These are phyloP conservation scores for Hypomyces rosellus DNA, from an alignment of 2,329 filamentous ascomycete species.

Conservation along the genomic window DNA sequence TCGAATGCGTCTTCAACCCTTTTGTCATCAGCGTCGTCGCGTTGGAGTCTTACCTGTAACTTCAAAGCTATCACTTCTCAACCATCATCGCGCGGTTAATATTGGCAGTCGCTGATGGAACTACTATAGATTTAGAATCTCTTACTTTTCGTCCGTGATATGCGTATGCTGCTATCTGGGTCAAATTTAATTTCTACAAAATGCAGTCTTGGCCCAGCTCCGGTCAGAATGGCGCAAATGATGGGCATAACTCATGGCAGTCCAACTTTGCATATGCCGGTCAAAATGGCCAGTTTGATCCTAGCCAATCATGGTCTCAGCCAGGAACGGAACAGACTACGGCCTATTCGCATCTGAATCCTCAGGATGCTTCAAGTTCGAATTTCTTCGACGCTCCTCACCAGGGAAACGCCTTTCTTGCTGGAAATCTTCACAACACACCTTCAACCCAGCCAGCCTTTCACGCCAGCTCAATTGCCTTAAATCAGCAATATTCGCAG, in stretches of 20 bases:
- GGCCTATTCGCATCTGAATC: conserved; percentile 26
- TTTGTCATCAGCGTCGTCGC: not conserved
- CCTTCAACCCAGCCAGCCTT: conserved; percentile 24
- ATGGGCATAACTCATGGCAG: conserved; percentile 31
- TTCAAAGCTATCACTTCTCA: not conserved
- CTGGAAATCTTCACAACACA: conserved; percentile 23
- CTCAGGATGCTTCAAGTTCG: conserved; percentile 24
- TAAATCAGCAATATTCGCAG: conserved; percentile 30
- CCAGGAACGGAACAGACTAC: conserved; percentile 26
- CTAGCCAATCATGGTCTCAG: conserved; percentile 33
- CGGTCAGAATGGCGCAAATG: conserved; percentile 29
- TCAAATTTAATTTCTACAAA: conserved; percentile 20
- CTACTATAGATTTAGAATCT: conserved; percentile 23
- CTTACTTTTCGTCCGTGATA: conserved; percentile 12
- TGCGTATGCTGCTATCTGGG: conserved; percentile 15
- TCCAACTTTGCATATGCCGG: conserved; percentile 26
- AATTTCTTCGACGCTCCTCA: conserved; percentile 31
- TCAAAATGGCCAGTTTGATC: conserved; percentile 33
- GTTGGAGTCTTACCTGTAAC: not conserved
- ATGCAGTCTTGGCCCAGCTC: conserved; percentile 37
- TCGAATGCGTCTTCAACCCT: conserved; percentile 1
- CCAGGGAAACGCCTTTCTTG: conserved; percentile 27
- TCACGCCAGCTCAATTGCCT: conserved; percentile 22
- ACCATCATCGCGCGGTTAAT: not conserved
- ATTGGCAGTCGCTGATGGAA: conserved; percentile 24